These are phyloP conservation scores for Sapria himalayana DNA, from an alignment of 345 rosid species.

Conservation along the genomic window DNA sequence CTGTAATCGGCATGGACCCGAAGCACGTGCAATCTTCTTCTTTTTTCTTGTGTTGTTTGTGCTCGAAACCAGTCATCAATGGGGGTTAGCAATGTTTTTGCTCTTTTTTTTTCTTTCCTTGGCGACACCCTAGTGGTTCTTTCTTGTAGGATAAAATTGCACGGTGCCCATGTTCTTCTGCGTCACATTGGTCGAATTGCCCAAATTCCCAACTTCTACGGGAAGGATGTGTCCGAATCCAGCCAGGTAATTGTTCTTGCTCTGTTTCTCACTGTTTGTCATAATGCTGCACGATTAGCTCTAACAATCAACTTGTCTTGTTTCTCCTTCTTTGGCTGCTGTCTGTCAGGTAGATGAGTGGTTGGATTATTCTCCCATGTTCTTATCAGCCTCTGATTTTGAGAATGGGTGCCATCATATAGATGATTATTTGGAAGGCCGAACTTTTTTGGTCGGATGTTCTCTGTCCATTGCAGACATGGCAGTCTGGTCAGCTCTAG, in stretches of 20 bases:
- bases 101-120: background rate
- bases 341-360: slow-evolving; percentile 53
- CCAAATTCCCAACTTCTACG: slow-evolving; percentile 26
- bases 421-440: slow-evolving; percentile 25
- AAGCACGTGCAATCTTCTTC: too few relatives aligned
- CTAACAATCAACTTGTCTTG: background rate
- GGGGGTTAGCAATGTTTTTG: background rate
- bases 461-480: slow-evolving; percentile 59
- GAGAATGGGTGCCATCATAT: slow-evolving; percentile 52
- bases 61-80: background rate
- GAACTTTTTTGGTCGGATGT: slow-evolving; percentile 52
- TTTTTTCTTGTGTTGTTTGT: background rate
- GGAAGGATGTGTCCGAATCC: slow-evolving; percentile 24
- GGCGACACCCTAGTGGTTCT: background rate
- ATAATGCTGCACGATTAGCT: background rate
- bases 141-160: slow-evolving; percentile 26
- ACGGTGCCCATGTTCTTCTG: slow-evolving; percentile 34
- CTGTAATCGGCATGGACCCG: too few relatives aligned
- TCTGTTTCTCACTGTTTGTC: background rate
- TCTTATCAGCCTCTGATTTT: slow-evolving; percentile 62
- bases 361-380: slow-evolving; percentile 47
- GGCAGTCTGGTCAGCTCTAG: slow-evolving; percentile 72
- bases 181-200: slow-evolving; percentile 42
- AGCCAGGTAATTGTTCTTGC: slow-evolving; percentile 24
- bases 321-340: background rate